Percentiles rank a stretch among this genome's conserved stretches.
Conservation (phyloP, 306 rosid species). For the Adenanthera pavonina region DNA sequence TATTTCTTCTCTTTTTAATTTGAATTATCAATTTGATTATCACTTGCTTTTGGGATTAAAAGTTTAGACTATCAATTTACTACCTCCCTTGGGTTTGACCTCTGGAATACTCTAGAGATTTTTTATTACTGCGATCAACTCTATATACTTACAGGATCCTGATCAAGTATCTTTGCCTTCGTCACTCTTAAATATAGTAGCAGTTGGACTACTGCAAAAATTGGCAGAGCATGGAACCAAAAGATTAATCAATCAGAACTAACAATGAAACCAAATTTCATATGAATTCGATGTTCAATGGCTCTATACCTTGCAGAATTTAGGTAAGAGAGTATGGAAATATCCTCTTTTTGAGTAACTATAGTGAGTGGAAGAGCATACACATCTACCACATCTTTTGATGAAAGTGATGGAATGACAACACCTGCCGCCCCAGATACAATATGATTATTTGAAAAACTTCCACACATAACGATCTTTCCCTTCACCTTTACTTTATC, state of each 20-base stretch:
- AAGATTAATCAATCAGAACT: neutral
- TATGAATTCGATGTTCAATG: neutral
- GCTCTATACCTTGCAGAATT: neutral
- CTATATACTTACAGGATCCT: too few species aligned
- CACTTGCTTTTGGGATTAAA: too few species aligned
- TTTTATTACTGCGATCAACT: too few species aligned
- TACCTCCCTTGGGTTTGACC: too few species aligned
- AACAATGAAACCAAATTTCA: neutral
- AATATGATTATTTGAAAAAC: neutral
- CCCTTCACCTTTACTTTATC: neutral
- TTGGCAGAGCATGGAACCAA: neutral
- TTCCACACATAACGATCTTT: neutral
- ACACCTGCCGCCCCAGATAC: neutral
- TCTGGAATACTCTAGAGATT: too few species aligned
- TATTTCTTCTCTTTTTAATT: too few species aligned
- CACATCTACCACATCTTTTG: neutral
- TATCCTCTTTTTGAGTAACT: neutral
- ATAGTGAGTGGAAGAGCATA: neutral
- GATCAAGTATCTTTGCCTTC: slow-evolving; percentile 30
- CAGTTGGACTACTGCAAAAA: slow-evolving; percentile 41
- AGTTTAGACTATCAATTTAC: too few species aligned
- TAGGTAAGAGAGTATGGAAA: neutral
- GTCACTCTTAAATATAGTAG: slow-evolving; percentile 38
- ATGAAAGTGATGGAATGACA: neutral
- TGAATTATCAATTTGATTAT: too few species aligned